Evolutionary conservation across 2,329 filamentous ascomycete species (phyloP), one percentile per base, ranked within the genome.

Genomic region (Cercospora sp.): DNA sequence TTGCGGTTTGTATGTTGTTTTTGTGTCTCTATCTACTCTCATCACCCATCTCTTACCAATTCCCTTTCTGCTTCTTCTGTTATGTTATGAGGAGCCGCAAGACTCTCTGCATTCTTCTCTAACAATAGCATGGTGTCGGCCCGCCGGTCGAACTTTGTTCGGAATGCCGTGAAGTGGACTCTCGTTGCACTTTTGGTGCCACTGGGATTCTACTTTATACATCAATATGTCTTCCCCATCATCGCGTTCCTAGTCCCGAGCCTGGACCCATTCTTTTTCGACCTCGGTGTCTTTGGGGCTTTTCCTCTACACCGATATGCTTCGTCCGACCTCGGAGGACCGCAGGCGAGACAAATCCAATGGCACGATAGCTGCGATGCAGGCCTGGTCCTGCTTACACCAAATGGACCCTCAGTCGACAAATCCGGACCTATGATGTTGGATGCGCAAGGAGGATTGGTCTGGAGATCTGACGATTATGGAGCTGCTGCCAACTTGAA

Each of bases 371-470:
- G 65, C 53, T 79, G 77, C 71, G 74, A 75, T 55, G 57, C 67
- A 28, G 76, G 75, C 16, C 64, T 72, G 45, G 66, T 77, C 20
- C 73, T 78, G 33, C 65, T 78, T 51, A 75, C 74, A 20, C 75
- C 75, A 3, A 74, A 74, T 65, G 77, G 76, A 5, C 70, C 73
- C 31, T 74, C 76, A 9, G 74, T 76, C 23, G 67, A 69, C 13
- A 67, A 73, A 23, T 70, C 72, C 13, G 78, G 78, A 5, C 79
- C 79, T 7, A 76, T 77, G 70, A 79, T 80, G n/a, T 51, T 79
- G 39, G 77, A 79, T 61, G 67, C 75, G 9, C 67, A 70, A 3
- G 78, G 79, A 13, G 73, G 76, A 10, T 60, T 79, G 63, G 67
- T 80, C 3, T 80, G 79, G 79, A 75, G 70, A 36, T 71, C 72